Conservation (phyloP, 1,139 yeast genomes). For the Yamadazyma dendronema region DNA sequence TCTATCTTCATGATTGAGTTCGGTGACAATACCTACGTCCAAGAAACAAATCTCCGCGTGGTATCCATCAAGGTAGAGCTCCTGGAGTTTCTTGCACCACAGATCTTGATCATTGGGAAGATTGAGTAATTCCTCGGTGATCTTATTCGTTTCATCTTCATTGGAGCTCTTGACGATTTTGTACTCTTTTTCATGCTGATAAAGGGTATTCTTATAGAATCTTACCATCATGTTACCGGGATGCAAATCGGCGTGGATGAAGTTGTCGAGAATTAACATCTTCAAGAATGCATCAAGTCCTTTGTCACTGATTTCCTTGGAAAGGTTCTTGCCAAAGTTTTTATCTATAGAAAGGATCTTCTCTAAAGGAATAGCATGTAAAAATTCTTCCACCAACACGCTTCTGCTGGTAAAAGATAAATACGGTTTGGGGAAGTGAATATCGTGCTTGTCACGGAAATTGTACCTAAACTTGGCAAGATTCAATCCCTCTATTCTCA, state of each 20-base stretch:
- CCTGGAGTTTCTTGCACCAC: slow-evolving; percentile 51
- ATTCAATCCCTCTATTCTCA: slow-evolving; percentile 86
- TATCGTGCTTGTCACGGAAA: slow-evolving; percentile 56
- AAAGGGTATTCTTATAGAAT: slow-evolving; percentile 55
- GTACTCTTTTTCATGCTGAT: slow-evolving; percentile 45
- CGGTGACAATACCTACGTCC: slow-evolving; percentile 93
- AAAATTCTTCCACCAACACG: slow-evolving; percentile 82
- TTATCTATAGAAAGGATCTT: slow-evolving; percentile 48
- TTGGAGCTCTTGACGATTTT: slow-evolving; percentile 46
- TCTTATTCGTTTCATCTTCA: slow-evolving; percentile 46
- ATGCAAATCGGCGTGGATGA: slow-evolving; percentile 93
- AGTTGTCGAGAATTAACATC: slow-evolving; percentile 89
- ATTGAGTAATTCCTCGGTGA: slow-evolving; percentile 46
- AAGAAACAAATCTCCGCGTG: slow-evolving; percentile 87
- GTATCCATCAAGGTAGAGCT: slow-evolving; percentile 59
- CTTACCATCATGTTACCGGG: slow-evolving; percentile 93
- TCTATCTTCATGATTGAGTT: slow-evolving; percentile 72
- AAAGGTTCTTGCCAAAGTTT: slow-evolving; percentile 51
- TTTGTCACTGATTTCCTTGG: slow-evolving; percentile 79
- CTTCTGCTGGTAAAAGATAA: slow-evolving; percentile 63
- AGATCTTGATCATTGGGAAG: slow-evolving; percentile 36
- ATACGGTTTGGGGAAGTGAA: slow-evolving; percentile 82
- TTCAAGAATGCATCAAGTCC: slow-evolving; percentile 88
- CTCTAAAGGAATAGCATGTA: slow-evolving; percentile 82
- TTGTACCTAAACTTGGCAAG: slow-evolving; percentile 65